Evolutionary conservation across 2,329 filamentous ascomycete species (phyloP), one percentile per base, ranked within the genome.

Genomic region (Hypoxylon sp.): DNA sequence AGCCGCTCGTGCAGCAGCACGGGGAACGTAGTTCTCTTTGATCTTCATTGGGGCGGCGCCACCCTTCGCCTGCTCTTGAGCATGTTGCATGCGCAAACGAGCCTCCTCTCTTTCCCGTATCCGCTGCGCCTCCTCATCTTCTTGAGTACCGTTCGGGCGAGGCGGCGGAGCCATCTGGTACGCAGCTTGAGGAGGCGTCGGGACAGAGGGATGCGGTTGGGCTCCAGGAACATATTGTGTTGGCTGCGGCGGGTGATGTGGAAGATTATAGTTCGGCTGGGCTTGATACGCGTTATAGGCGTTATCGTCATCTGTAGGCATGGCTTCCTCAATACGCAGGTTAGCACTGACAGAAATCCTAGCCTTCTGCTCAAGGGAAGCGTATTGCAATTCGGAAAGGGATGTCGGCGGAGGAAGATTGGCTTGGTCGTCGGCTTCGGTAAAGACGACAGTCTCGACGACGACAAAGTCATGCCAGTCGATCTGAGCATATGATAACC

Each of bases 381-480:
- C 93, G 66, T 94, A 96, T 77, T 98, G 94, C 16, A 99, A 84
- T 73, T 99, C 96, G 68, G 93, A 92, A 42, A 97, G 88, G 4
- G 91, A 93, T 3, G 93, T 96, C 0, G 96, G 96, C 1, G 94
- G 91, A 30, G 95, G 94, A 9, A 99, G 88, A 68, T 96, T 91
- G 36, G 89, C 88, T 68, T 92, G 87, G 71, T 97, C 94, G 77
- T 99, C 96, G 38, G 88, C 87, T 71, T 97, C 94, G 62, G 89
- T 93, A 78, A 99, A 99, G 14, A 93, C 84, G 56, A 99, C 94
- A 0, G 94, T 97, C 79, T 97, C 96, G 45, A 97, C 93, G 18
- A 99, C 91, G 32, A 95, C 90, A 73, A 99, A 99, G 76, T 98
- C 95, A 75, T 97, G 93, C 96, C 96, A 99, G 78, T 99, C 96